Conservation (phyloP, 371 early-diverging fungal genomes). For the Cokeromyces recurvatus region DNA sequence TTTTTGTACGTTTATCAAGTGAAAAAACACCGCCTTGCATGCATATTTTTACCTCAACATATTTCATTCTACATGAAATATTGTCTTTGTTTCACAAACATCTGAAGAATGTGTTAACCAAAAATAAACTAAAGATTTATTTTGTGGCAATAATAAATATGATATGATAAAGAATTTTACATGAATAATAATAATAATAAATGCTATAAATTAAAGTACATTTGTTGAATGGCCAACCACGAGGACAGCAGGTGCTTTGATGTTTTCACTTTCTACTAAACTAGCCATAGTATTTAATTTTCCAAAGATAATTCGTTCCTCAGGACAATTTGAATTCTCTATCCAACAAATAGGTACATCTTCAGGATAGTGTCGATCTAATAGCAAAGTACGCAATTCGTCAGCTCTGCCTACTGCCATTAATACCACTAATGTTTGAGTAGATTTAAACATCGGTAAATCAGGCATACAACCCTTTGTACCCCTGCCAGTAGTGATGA, state of each 20-base stretch:
- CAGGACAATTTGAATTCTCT: conserved; percentile 63
- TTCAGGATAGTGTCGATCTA: conserved; percentile 52
- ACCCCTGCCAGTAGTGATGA: conserved; percentile 76
- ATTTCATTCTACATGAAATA: too few species aligned
- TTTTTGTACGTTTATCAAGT: too few species aligned
- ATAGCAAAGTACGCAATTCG: conserved; percentile 53
- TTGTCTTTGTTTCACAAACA: too few species aligned
- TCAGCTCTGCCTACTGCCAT: conserved; percentile 78
- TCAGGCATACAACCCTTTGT: conserved; percentile 72
- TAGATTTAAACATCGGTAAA: conserved; percentile 57
- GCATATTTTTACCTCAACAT: too few species aligned
- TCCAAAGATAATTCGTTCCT: conserved; percentile 57
- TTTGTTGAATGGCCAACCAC: conserved; percentile 49
- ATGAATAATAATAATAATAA: background rate
- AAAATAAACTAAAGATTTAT: too few species aligned
- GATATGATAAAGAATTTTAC: too few species aligned
- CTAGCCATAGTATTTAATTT: conserved; percentile 49
- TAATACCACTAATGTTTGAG: conserved; percentile 74
- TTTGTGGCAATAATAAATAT: too few species aligned
- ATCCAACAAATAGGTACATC: conserved; percentile 62
- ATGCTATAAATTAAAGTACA: conserved; percentile 18
- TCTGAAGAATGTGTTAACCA: too few species aligned
- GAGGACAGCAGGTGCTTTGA: conserved; percentile 67
- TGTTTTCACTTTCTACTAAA: conserved; percentile 44
- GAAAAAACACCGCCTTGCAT: too few species aligned